Percentiles rank a stretch among this genome's conserved stretches.
phyloP scores from a whole-genome alignment of 2,329 filamentous ascomycete species.

The Didymella keratinophila region DNA sequence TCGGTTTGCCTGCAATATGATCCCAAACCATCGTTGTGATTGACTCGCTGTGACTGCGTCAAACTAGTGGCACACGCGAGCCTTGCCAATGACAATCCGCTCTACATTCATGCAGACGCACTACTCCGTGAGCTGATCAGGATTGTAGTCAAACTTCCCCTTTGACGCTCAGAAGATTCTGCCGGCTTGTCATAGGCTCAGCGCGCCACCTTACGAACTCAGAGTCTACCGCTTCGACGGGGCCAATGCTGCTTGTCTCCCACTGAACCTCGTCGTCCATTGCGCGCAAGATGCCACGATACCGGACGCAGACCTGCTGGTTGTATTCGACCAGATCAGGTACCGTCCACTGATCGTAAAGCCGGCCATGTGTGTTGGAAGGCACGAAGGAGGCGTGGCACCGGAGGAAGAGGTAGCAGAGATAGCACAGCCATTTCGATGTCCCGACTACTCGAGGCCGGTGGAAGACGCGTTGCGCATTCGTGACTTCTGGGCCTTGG shows the following conservation, averaged over 20 bases:
- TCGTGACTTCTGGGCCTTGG: not conserved
- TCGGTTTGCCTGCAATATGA: not conserved
- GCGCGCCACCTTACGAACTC: conserved; percentile 14
- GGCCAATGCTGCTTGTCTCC: not conserved
- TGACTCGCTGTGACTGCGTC: too few relatives aligned
- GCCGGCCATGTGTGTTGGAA: conserved; percentile 17
- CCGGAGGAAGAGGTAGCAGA: conserved; percentile 15
- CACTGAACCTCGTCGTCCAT: conserved; percentile 8
- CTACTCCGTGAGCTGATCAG: not conserved
- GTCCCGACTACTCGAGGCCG: conserved; percentile 17
- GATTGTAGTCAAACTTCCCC: not conserved
- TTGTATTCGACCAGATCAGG: conserved; percentile 10
- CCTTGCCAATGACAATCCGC: too few relatives aligned
- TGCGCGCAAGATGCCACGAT: conserved; percentile 4
- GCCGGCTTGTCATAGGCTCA: conserved; percentile 20
- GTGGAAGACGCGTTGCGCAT: not conserved
- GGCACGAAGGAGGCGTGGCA: conserved; percentile 10
- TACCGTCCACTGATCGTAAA: conserved; percentile 19
- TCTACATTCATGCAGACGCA: too few relatives aligned
- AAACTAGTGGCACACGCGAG: not conserved
- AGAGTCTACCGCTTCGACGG: not conserved
- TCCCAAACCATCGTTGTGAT: not conserved
- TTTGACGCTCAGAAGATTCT: conserved; percentile 7
- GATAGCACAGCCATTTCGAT: conserved; percentile 19
- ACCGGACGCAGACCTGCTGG: not conserved